Evolutionary conservation across 1,284 basidiomycete genomes (phyloP).

Genomic region (Puccinia novopanici): DNA sequence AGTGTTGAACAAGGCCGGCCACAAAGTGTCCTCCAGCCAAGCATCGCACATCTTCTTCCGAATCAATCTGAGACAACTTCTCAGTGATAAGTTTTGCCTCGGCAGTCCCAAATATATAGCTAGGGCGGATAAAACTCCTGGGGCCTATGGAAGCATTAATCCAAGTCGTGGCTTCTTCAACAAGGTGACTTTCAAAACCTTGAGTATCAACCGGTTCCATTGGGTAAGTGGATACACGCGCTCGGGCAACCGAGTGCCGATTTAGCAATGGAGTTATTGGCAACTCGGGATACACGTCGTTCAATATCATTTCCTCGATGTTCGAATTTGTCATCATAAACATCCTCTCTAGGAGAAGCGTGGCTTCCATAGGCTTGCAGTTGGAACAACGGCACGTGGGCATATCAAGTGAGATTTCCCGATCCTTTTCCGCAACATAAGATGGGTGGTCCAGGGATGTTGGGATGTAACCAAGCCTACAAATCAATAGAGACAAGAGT

Average conservation of each 20-base stretch:
- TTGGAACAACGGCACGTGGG: not conserved
- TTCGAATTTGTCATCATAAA: not conserved
- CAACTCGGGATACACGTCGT: not conserved
- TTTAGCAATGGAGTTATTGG: not conserved
- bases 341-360: not conserved
- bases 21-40: not conserved
- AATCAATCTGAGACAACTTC: not conserved
- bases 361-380: not conserved
- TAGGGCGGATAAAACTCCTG: not conserved
- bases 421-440: not conserved
- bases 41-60: not conserved
- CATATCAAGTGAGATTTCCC: not conserved
- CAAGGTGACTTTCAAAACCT: too few relatives aligned
- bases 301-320: not conserved
- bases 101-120: not conserved
- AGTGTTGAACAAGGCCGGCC: not conserved
- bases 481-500: too few relatives aligned
- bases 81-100: not conserved
- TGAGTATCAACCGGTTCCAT: too few relatives aligned
- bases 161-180: too few relatives aligned
- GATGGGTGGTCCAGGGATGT: not conserved
- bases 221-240: too few relatives aligned
- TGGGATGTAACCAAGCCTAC: constrained; percentile 1
- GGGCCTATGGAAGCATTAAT: too few relatives aligned
- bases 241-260: too few relatives aligned